Conservation (phyloP, 2,329 filamentous ascomycete genomes). For the Microcyclosporella mali region DNA sequence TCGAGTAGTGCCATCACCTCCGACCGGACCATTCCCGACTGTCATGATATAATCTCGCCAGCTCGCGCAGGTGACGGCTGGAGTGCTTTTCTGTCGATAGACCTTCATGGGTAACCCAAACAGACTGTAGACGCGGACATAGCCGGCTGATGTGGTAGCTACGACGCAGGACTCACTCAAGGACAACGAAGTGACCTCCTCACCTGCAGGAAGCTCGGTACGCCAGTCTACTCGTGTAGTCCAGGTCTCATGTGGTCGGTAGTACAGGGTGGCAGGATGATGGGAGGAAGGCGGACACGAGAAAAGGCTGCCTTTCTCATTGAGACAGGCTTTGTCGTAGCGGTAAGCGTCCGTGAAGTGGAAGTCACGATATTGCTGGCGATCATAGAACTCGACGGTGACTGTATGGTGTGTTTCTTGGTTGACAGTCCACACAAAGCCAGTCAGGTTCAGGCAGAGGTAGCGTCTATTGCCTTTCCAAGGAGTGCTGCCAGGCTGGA, state of each 20-base stretch:
- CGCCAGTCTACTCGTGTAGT: slow-evolving; percentile 86
- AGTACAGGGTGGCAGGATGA: slow-evolving; percentile 80
- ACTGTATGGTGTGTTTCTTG: slow-evolving; percentile 86
- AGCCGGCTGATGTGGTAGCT: slow-evolving; percentile 77
- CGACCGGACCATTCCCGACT: slow-evolving; percentile 83
- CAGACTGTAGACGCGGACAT: slow-evolving; percentile 86
- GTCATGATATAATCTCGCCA: slow-evolving; percentile 97
- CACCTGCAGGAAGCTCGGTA: slow-evolving; percentile 78
- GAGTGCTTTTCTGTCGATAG: slow-evolving; percentile 83
- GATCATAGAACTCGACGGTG: slow-evolving; percentile 95
- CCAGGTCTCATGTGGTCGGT: slow-evolving; percentile 95
- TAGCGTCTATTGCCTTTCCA: slow-evolving; percentile 95
- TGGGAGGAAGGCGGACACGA: slow-evolving; percentile 64
- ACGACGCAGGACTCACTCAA: slow-evolving; percentile 87
- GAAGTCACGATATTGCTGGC: slow-evolving; percentile 84
- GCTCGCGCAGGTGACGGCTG: slow-evolving; percentile 85
- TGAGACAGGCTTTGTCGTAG: slow-evolving; percentile 91
- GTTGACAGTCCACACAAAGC: slow-evolving; percentile 94
- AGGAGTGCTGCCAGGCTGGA: slow-evolving; percentile 90
- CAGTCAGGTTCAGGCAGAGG: slow-evolving; percentile 84
- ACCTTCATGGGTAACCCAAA: slow-evolving; percentile 86
- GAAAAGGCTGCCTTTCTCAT: slow-evolving; percentile 78
- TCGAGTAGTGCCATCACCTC: slow-evolving; percentile 67
- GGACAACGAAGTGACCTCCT: slow-evolving; percentile 80
- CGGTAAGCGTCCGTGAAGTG: slow-evolving; percentile 95